Evolutionary conservation across 352 stramenopile species (phyloP), one percentile per base, ranked within the genome.

Genomic region (Peronospora belbahrii): DNA sequence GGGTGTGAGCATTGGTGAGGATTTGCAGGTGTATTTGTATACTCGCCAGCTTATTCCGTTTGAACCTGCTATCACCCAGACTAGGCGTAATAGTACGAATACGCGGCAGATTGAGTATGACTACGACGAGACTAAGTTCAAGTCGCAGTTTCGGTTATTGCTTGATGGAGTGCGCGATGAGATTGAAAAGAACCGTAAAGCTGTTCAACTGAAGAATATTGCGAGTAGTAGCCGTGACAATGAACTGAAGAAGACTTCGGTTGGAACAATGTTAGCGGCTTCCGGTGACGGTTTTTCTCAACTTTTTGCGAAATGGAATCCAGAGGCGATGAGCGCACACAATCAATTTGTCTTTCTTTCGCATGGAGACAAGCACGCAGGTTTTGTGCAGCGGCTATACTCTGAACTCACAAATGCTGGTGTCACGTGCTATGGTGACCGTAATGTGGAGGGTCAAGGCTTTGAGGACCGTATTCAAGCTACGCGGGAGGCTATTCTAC

Each of bases 1-100:
- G 24, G 57, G 65, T 19, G 71, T 86, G 1, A 60, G 50, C 32
- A 83, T 92, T 42, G 62, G 63, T 2, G 80, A 91, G 19, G 73
- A 86, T 14, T 45, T 92, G 3, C 80, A 92, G 32, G 80, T 92
- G 59, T 89, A 89, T 48, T 39, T 92, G 34, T 92, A 89, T 54
- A 88, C 80, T 11, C 75, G 80, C 1, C 80, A 92, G 50, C 56
- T 89, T 6, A 83, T 89, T 25, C 77, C 80, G 8, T 91, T 91
- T 14, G 77, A 91, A 34, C 63, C 70, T 7, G 58, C 67, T 2
- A 88, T 91, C 52, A 83, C 64, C 1, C 36, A 53, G 7, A 80
- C 60, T 0, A 70, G 65, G 34, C 60, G 70, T 3, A 83, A 83
- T 43, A 55, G 56, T 0, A 52, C 57, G 13, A 88, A 90, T 45